Evolutionary conservation across 164 flowering plant species (phyloP).

Genomic region (Magnolia sinica): DNA sequence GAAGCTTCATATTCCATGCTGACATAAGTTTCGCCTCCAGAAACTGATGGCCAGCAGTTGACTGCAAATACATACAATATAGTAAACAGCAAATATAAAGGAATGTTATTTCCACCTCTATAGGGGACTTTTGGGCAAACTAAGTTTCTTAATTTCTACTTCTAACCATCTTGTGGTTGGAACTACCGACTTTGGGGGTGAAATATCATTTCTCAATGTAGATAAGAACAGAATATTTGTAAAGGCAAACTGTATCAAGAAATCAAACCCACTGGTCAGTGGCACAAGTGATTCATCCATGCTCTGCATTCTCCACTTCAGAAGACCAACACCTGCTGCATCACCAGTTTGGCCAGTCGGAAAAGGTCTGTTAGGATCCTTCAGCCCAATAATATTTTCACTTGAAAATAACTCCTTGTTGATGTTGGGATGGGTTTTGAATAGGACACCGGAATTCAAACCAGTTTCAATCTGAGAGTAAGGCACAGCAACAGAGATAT

Average conservation of each 20-base stretch:
- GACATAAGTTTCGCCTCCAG: conserved; percentile 93
- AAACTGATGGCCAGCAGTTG: conserved; percentile 99
- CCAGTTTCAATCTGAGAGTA: conserved; percentile 71
- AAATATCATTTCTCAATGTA: not conserved
- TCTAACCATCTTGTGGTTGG: not conserved
- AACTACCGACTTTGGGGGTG: not conserved
- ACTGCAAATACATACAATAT: conserved; percentile 44
- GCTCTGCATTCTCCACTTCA: conserved; percentile 98
- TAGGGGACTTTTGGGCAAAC: too few relatives aligned
- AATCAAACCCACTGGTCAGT: conserved; percentile 58
- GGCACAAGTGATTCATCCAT: conserved; percentile 85
- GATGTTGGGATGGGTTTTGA: conserved; percentile 96
- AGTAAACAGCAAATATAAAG: not conserved
- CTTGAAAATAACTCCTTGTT: conserved; percentile 84
- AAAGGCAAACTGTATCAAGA: not conserved
- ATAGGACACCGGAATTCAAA: conserved; percentile 63
- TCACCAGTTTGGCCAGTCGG: conserved; percentile 78
- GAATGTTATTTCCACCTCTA: too few relatives aligned
- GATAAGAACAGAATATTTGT: not conserved
- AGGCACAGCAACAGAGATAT: not conserved
- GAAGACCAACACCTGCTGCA: conserved; percentile 76
- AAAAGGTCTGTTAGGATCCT: conserved; percentile 89
- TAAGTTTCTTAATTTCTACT: not conserved
- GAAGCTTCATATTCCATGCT: conserved; percentile 97
- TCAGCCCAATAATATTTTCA: conserved; percentile 83